Evolutionary conservation across 352 stramenopile genomes (phyloP), one percentile per base, ranked within the genome.

Genomic region (Phytopythium sindhum): DNA sequence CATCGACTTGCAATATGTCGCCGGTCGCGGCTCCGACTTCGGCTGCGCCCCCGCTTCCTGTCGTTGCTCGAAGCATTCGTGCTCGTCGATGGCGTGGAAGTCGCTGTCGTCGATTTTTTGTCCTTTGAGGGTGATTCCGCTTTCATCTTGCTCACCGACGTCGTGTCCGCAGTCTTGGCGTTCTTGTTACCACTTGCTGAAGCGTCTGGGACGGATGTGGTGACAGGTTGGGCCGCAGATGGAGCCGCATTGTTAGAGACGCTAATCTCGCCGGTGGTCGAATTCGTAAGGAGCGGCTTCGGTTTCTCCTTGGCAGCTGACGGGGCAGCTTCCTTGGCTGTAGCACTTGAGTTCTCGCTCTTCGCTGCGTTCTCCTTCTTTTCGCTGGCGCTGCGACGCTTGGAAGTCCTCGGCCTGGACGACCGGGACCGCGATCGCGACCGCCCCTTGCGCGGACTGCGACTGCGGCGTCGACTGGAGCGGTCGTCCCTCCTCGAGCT

Each of bases 401-500:
- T 60, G 33, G 54, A 47, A 8, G 53, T n/a, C 53, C 33, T n/a
- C 33, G 33, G n/a, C 21, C n/a, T 51, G 23, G 35, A 35, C 52
- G 61, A 66, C 33, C 15, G 45, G 0, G 61, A 65, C 21, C 35
- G 42, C 0, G 57, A 65, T 26, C 31, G n/a, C 24, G 57, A 65
- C n/a, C 35, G 28, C 9, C 31, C 29, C 10, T n/a, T 42, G 9
- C 31, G 33, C 24, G 47, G 5, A 15, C 53, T 41, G 12, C 72
- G 70, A 14, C 55, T 57, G 42, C 70, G 61, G 21, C 58, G 73
- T 26, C 69, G 65, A 6, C 57, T 69, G 44, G 52, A 67, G 19
- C 53, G 62, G 33, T 58, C 35, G 33, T 73, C 70, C 48, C 69
- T 76, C 64, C 72, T 77, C 19, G 61, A 69, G 50, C 63, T 67